phyloP scores from a whole-genome alignment of 2,329 filamentous ascomycete species.

The Tolypocladium album region DNA sequence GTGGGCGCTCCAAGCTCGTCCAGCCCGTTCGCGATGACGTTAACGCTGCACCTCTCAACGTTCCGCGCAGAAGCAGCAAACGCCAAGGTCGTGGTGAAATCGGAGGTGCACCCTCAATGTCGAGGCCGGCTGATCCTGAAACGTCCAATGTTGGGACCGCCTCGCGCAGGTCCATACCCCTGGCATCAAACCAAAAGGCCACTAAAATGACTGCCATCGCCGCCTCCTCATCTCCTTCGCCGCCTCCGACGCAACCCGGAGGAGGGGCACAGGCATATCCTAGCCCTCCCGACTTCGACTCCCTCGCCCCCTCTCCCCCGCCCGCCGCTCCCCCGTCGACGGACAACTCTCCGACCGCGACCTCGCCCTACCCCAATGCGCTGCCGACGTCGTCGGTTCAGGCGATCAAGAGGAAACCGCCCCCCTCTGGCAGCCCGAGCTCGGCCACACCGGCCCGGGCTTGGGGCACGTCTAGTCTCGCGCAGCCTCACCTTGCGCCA shows the following conservation, averaged over 20 bases:
- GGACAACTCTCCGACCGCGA: constrained; percentile 5
- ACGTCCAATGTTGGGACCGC: constrained; percentile 14
- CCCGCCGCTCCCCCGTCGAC: constrained; percentile 2
- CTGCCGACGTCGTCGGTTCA: constrained; percentile 18
- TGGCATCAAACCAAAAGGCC: constrained; percentile 19
- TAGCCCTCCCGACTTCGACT: constrained; percentile 21
- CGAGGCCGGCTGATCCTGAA: constrained; percentile 21
- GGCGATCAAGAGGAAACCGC: constrained; percentile 35
- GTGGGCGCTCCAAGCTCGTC: constrained; percentile 54
- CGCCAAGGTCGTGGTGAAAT: constrained; percentile 12
- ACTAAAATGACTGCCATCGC: constrained; percentile 14
- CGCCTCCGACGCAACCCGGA: background rate
- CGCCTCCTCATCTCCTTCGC: constrained; percentile 7
- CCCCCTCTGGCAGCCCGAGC: constrained; percentile 15
- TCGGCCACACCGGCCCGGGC: background rate
- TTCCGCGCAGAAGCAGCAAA: constrained; percentile 41
- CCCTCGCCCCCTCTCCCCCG: constrained; percentile 10
- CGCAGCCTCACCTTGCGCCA: constrained; percentile 4
- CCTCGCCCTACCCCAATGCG: constrained; percentile 10
- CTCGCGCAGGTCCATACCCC: constrained; percentile 10
- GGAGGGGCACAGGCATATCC: constrained; percentile 16
- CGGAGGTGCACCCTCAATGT: constrained; percentile 13
- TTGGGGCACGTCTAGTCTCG: constrained; percentile 10
- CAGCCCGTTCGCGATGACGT: constrained; percentile 52
- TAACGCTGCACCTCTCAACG: constrained; percentile 42